Evolutionary conservation across 2,329 filamentous ascomycete species (phyloP).

Genomic region (Trichothecium sympodiale): DNA sequence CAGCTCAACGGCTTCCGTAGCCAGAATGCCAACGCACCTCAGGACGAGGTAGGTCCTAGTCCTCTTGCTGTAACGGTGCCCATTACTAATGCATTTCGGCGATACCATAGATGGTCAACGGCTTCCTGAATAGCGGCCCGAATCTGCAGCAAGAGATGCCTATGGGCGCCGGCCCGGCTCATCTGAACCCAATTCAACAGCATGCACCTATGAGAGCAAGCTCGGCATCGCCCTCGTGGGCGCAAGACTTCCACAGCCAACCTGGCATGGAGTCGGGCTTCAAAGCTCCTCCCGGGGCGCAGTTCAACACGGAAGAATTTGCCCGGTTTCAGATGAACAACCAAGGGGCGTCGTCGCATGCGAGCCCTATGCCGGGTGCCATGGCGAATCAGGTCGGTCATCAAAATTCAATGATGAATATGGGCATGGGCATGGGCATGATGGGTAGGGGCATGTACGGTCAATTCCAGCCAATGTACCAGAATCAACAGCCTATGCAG

Average conservation of each 20-base stretch:
- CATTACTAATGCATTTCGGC: not conserved
- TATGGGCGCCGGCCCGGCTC: conserved; percentile 35
- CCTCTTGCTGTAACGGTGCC: not conserved
- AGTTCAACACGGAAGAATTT: conserved; percentile 78
- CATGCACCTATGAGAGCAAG: conserved; percentile 38
- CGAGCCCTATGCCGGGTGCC: conserved; percentile 48
- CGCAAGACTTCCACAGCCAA: conserved; percentile 44
- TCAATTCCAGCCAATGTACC: conserved; percentile 37
- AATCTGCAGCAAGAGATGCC: conserved; percentile 42
- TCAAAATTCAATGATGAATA: conserved; percentile 49
- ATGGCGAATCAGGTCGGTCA: conserved; percentile 36
- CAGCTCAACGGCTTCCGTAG: conserved; percentile 70
- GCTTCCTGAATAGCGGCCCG: conserved; percentile 76
- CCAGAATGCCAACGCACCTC: conserved; percentile 53
- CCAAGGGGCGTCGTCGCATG: conserved; percentile 33
- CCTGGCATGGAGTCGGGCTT: conserved; percentile 62
- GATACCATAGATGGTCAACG: conserved; percentile 68
- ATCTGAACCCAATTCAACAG: conserved; percentile 36
- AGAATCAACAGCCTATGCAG: conserved; percentile 25
- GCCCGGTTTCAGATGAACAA: conserved; percentile 67
- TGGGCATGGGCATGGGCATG: conserved; percentile 45
- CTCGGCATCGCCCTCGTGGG: conserved; percentile 43
- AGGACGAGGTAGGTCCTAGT: conserved; percentile 52
- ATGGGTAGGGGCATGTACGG: conserved; percentile 26
- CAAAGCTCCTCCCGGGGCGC: conserved; percentile 43